Conservation (phyloP, 2,329 filamentous ascomycete species). For the Claviceps spartinae region DNA sequence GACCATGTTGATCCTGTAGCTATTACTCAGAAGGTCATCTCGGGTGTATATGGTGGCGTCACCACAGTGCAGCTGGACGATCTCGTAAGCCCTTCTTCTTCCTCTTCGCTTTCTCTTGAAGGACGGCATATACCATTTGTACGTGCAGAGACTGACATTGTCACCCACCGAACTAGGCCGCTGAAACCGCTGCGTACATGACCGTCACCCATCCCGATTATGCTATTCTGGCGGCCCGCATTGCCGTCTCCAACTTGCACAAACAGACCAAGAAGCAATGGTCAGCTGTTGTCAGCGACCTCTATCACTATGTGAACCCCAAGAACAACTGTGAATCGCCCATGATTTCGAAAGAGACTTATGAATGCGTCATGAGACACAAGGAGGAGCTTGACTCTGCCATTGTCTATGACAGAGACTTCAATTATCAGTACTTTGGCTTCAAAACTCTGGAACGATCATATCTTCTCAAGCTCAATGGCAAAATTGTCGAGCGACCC, state of each 20-base stretch:
- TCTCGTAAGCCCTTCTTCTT: conserved; percentile 44
- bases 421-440: conserved; percentile 99
- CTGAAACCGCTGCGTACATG: conserved; percentile 99
- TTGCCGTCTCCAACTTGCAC: conserved; percentile 98
- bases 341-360: conserved; percentile 88
- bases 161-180: conserved; percentile 47
- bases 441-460: conserved; percentile 99
- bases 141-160: not conserved
- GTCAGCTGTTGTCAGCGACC: conserved; percentile 84
- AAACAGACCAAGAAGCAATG: conserved; percentile 99
- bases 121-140: too few species aligned
- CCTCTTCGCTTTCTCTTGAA: not conserved
- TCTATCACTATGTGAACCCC: conserved; percentile 93
- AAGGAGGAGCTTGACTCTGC: conserved; percentile 96
- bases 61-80: conserved; percentile 95
- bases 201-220: conserved; percentile 98
- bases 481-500: conserved; percentile 91
- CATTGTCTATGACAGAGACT: conserved; percentile 97
- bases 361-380: conserved; percentile 89
- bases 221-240: conserved; percentile 93
- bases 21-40: conserved; percentile 99
- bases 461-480: conserved; percentile 88
- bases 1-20: conserved; percentile 93
- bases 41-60: conserved; percentile 95
- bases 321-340: conserved; percentile 73